Conservation (phyloP, 2,329 filamentous ascomycete genomes). For the Grosmannia penicillata region DNA sequence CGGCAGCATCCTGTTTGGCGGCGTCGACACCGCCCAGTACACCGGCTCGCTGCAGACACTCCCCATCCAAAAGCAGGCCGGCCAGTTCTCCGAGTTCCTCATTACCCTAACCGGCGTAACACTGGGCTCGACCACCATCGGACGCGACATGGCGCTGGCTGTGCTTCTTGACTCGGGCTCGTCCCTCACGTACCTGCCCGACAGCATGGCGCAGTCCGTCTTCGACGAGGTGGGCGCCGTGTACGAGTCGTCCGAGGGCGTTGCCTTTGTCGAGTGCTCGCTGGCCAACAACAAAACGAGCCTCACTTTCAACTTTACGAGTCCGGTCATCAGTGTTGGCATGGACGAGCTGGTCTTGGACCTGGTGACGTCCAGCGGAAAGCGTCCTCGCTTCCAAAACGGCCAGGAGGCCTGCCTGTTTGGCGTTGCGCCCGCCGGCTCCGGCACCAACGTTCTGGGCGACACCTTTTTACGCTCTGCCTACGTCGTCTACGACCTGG, state of each 20-base stretch:
- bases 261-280: slow-evolving; percentile 48
- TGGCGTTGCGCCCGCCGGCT: slow-evolving; percentile 45
- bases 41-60: slow-evolving; percentile 47
- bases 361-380: slow-evolving; percentile 29
- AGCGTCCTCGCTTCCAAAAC: slow-evolving; percentile 34
- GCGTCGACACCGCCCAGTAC: slow-evolving; percentile 54
- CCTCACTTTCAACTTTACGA: slow-evolving; percentile 40
- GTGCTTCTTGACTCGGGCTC: slow-evolving; percentile 61
- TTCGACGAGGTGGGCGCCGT: slow-evolving; percentile 43
- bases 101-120: slow-evolving; percentile 51
- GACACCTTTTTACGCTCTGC: slow-evolving; percentile 63
- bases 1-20: slow-evolving; percentile 61
- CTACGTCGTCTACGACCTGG: slow-evolving; percentile 62
- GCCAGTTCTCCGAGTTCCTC: slow-evolving; percentile 46
- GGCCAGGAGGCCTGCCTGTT: slow-evolving; percentile 48
- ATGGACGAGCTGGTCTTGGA: slow-evolving; percentile 46
- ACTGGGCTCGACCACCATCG: slow-evolving; percentile 27
- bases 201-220: slow-evolving; percentile 36
- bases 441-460: slow-evolving; percentile 46
- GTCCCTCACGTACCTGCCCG: slow-evolving; percentile 51
- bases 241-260: slow-evolving; percentile 35
- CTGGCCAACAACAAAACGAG: slow-evolving; percentile 24
- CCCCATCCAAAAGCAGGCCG: slow-evolving; percentile 43
- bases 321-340: slow-evolving; percentile 35
- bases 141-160: slow-evolving; percentile 35